These are phyloP conservation scores for Blastobotrys raffinosifermentans DNA, from an alignment of 1,139 yeast species.

Conservation along the genomic window DNA sequence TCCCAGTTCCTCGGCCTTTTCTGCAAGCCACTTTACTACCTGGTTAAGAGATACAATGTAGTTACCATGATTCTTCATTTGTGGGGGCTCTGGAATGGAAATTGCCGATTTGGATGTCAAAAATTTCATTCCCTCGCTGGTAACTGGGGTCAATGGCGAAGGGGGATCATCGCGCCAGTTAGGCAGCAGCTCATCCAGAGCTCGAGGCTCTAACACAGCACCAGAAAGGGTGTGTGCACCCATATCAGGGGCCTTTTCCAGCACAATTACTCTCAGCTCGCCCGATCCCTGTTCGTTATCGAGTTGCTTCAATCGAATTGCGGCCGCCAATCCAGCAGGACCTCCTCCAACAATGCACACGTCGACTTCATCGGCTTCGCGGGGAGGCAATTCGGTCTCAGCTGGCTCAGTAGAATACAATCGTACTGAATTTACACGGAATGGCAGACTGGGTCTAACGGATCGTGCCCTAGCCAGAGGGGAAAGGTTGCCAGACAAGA, in stretches of 20 bases:
- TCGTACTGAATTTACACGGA: too few species aligned
- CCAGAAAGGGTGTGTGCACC: constrained; percentile 89
- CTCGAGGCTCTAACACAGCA: constrained; percentile 86
- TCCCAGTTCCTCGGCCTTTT: constrained; percentile 86
- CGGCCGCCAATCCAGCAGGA: constrained; percentile 94
- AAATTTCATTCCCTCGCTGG: constrained; percentile 67
- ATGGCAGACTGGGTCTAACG: too few species aligned
- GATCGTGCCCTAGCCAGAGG: too few species aligned
- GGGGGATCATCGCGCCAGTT: constrained; percentile 54
- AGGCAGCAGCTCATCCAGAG: constrained; percentile 80
- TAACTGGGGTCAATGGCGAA: constrained; percentile 67
- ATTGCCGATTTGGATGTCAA: constrained; percentile 52
- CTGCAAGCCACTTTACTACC: constrained; percentile 76
- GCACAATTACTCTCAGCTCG: constrained; percentile 73
- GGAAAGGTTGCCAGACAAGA: too few species aligned
- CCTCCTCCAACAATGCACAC: constrained; percentile 97
- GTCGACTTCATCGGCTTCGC: constrained; percentile 82
- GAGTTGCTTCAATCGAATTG: constrained; percentile 78
- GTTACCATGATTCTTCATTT: constrained; percentile 75
- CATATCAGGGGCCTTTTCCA: constrained; percentile 89
- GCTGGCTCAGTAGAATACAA: constrained; percentile 1
- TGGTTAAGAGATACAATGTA: constrained; percentile 79
- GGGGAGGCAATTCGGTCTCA: constrained; percentile 34
- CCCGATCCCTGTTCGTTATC: constrained; percentile 65
- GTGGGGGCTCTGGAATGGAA: constrained; percentile 91